phyloP scores from a whole-genome alignment of 495 filamentous ascomycete genomes.

The Rostrohypoxylon terebratum region DNA sequence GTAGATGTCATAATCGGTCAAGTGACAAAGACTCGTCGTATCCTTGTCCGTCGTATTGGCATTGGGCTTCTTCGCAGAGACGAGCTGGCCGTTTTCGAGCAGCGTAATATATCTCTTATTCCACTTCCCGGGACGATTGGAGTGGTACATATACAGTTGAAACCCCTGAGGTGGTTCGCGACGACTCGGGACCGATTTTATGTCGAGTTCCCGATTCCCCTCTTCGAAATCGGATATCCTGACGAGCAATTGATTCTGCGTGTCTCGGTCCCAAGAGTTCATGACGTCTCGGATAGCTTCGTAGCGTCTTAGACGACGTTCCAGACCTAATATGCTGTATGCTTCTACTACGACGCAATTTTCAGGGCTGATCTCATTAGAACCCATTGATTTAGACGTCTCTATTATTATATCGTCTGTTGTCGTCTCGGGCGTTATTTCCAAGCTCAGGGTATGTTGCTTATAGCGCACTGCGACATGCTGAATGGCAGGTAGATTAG shows the following conservation, averaged over 20 bases:
- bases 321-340: constrained; percentile 79
- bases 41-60: constrained; percentile 68
- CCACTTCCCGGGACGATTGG: constrained; percentile 83
- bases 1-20: constrained; percentile 96
- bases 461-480: constrained; percentile 76
- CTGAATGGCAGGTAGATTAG: constrained; percentile 45
- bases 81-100: constrained; percentile 78
- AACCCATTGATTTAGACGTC: constrained; percentile 65
- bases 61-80: constrained; percentile 75
- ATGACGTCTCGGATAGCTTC: constrained; percentile 88
- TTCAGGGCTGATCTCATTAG: constrained; percentile 66
- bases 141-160: constrained; percentile 80
- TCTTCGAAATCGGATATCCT: constrained; percentile 49
- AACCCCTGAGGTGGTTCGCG: constrained; percentile 67
- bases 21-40: constrained; percentile 76
- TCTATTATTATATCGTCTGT: constrained; percentile 74
- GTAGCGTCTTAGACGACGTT: constrained; percentile 85
- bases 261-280: constrained; percentile 90
- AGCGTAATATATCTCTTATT: constrained; percentile 85
- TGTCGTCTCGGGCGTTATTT: constrained; percentile 80
- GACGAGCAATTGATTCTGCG: constrained; percentile 75
- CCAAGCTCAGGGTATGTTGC: constrained; percentile 69
- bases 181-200: constrained; percentile 65
- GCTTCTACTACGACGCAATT: constrained; percentile 79
- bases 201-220: constrained; percentile 56